Evolutionary conservation across 345 rosid species (phyloP).

Genomic region (Sapria himalayana): DNA sequence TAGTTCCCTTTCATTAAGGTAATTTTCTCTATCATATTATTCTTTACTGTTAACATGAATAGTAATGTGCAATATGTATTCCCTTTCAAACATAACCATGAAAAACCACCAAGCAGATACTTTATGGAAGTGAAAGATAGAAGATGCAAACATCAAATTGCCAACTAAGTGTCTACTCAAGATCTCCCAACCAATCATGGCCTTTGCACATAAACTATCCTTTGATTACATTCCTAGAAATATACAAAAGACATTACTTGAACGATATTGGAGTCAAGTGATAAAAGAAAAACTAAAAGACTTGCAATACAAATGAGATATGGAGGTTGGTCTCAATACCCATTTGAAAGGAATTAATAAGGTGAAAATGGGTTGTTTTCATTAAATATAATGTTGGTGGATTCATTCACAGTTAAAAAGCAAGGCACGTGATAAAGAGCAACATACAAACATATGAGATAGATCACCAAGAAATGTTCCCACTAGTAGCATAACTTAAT

Average conservation of each 20-base stretch:
- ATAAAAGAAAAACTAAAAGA: not conserved
- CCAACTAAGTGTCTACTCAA: not conserved
- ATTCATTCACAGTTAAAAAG: too few relatives aligned
- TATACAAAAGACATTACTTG: not conserved
- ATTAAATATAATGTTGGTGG: not conserved
- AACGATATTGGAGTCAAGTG: not conserved
- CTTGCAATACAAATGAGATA: not conserved
- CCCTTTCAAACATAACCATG: not conserved
- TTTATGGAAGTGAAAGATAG: not conserved
- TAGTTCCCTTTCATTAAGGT: not conserved
- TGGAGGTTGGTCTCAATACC: not conserved
- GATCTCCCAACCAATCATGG: not conserved
- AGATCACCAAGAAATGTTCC: too few relatives aligned
- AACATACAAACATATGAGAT: too few relatives aligned
- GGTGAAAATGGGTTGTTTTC: too few relatives aligned
- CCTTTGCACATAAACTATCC: not conserved
- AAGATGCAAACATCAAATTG: not conserved
- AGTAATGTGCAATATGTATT: not conserved
- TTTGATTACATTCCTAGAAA: not conserved
- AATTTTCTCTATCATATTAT: not conserved
- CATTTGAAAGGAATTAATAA: not conserved
- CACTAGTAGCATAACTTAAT: not conserved
- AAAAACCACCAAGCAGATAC: not conserved
- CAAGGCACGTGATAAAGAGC: too few relatives aligned
- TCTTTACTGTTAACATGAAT: not conserved